Evolutionary conservation across 2,329 filamentous ascomycete genomes (phyloP).

Genomic region (Epichloe gansuensis): DNA sequence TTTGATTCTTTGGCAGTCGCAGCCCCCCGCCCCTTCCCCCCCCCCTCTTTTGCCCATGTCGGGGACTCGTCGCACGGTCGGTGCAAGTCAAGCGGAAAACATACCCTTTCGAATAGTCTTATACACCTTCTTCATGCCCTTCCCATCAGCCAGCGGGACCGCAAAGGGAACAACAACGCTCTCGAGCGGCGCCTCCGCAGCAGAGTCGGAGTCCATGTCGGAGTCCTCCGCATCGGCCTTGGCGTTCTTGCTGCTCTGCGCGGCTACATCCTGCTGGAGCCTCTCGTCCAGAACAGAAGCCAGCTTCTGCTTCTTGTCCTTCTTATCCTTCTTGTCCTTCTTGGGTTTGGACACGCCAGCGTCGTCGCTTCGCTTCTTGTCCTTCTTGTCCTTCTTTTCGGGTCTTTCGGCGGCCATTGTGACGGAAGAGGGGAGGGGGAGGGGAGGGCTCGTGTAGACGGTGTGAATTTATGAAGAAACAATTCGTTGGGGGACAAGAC

Average conservation of each 20-base stretch:
- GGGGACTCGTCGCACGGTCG: no score
- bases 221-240: slow-evolving; percentile 30
- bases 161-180: slow-evolving; percentile 71
- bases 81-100: slow-evolving; percentile 8
- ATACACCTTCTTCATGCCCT: slow-evolving; percentile 52
- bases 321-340: slow-evolving; percentile 54
- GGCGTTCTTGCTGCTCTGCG: slow-evolving; percentile 22
- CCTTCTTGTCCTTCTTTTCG: slow-evolving; percentile 43
- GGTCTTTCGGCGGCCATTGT: slow-evolving; percentile 35
- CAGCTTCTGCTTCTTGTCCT: slow-evolving; percentile 63
- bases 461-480: no score
- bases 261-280: slow-evolving; percentile 41
- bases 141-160: slow-evolving; percentile 66
- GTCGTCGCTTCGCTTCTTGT: slow-evolving; percentile 45
- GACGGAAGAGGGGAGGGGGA: slow-evolving; percentile 3
- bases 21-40: not conserved
- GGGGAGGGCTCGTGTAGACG: no score
- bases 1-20: not conserved
- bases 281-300: slow-evolving; percentile 52
- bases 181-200: slow-evolving; percentile 27
- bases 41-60: no score
- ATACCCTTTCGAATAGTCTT: slow-evolving; percentile 45
- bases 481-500: not conserved
- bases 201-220: slow-evolving; percentile 32
- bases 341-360: slow-evolving; percentile 41